Evolutionary conservation across 345 rosid genomes (phyloP).

Genomic region (Aurinia saxatilis): DNA sequence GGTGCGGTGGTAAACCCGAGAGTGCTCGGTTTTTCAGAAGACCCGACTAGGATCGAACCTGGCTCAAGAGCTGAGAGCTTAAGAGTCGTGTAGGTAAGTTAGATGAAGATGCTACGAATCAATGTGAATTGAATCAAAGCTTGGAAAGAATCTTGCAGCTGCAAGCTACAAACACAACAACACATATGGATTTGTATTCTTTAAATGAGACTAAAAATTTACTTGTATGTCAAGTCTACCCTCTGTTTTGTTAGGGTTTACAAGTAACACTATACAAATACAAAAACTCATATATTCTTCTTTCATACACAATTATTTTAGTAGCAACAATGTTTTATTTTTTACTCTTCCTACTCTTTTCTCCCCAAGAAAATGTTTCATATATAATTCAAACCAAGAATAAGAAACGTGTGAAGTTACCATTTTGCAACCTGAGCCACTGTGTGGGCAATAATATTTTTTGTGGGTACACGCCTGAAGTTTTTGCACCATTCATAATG

Average conservation of each 20-base stretch:
- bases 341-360: not conserved
- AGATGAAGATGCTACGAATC: conserved; percentile 36
- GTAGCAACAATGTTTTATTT: too few species aligned
- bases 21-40: conserved; percentile 65
- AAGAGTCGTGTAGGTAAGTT: conserved; percentile 49
- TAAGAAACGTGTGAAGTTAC: not conserved
- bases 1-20: conserved; percentile 74
- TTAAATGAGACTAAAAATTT: not conserved
- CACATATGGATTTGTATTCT: not conserved
- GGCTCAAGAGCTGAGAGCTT: conserved; percentile 67
- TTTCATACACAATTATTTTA: too few species aligned
- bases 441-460: too few species aligned
- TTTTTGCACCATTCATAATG: conserved; percentile 74
- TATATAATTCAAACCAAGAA: not conserved
- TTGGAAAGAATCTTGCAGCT: not conserved
- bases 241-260: not conserved
- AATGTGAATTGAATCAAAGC: conserved; percentile 56
- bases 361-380: conserved; percentile 13
- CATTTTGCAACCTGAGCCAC: conserved; percentile 5
- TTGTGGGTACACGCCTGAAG: too few species aligned
- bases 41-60: conserved; percentile 52
- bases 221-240: conserved; percentile 6
- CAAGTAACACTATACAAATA: not conserved
- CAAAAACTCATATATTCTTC: conserved; percentile 1
- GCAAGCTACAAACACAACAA: too few species aligned